Percentiles rank a stretch among this genome's conserved stretches.
phyloP scores from a whole-genome alignment of 2,329 filamentous ascomycete species.

The Aspergillus nomiae region DNA sequence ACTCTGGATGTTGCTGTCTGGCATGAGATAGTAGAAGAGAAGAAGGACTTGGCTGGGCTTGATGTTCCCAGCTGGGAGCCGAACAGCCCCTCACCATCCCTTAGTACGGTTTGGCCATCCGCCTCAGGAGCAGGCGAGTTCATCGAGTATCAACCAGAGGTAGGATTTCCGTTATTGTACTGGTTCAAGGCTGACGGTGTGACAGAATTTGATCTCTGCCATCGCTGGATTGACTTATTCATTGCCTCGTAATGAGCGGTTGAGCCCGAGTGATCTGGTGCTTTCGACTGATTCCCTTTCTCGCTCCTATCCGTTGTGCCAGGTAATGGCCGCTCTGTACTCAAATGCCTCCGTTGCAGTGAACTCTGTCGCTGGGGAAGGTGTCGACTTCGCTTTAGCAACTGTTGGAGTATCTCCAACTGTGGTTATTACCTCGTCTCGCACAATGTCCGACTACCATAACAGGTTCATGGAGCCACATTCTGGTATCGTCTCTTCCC shows the following conservation, averaged over 20 bases:
- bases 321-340: conserved; percentile 81
- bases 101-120: conserved; percentile 46
- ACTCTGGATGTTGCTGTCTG: conserved; percentile 84
- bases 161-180: conserved; percentile 31
- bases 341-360: conserved; percentile 83
- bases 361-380: conserved; percentile 79
- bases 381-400: conserved; percentile 71
- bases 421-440: conserved; percentile 75
- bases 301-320: conserved; percentile 74
- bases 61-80: conserved; percentile 67
- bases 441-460: conserved; percentile 70
- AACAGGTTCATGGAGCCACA: conserved; percentile 61
- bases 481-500: conserved; percentile 63
- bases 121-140: conserved; percentile 62
- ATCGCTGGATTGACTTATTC: conserved; percentile 76
- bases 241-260: conserved; percentile 72
- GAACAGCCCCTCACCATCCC: conserved; percentile 49
- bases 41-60: conserved; percentile 57
- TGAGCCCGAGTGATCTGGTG: conserved; percentile 76
- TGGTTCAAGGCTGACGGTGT: conserved; percentile 1
- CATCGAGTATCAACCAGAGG: conserved; percentile 75
- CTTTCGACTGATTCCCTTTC: conserved; percentile 81
- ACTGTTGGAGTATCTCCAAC: conserved; percentile 77
- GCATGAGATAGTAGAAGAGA: conserved; percentile 82
- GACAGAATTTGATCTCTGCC: conserved; percentile 79